Conservation (phyloP, 768 basidiomycete species). For the Leccinum arenicola region DNA sequence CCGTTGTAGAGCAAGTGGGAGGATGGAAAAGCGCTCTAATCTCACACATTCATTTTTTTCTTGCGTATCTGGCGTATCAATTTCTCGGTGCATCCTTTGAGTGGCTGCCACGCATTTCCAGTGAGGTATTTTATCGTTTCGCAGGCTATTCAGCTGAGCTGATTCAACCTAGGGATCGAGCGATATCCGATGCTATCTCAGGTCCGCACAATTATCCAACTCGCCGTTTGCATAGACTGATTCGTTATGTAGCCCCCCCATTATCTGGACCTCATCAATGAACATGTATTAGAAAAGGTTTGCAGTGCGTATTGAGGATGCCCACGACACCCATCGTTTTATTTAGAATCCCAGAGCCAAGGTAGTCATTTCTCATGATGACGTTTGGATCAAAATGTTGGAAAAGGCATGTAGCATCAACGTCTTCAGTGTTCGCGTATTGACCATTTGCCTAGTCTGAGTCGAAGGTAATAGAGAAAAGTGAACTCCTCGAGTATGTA, state of each 20-base stretch:
- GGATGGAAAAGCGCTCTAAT: background rate
- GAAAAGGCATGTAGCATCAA: background rate
- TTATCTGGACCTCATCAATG: slow-evolving; percentile 10
- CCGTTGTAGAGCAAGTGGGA: background rate
- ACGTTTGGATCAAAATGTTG: slow-evolving; percentile 11
- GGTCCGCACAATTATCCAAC: background rate
- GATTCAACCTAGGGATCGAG: background rate
- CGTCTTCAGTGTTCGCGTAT: background rate
- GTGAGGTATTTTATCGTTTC: background rate
- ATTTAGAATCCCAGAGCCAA: background rate
- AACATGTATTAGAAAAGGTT: slow-evolving; percentile 8
- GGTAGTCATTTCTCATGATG: slow-evolving; percentile 11
- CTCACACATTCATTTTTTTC: background rate
- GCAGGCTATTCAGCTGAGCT: background rate
- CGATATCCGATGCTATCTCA: background rate
- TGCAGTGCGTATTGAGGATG: background rate
- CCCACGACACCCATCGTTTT: background rate
- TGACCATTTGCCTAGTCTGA: background rate
- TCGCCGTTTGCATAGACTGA: background rate
- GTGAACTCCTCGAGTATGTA: background rate
- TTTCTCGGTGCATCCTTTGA: too few species aligned
- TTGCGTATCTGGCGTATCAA: background rate
- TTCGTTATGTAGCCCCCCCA: slow-evolving; percentile 1
- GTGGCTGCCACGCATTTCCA: background rate
- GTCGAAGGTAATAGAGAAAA: background rate